These are phyloP conservation scores for Boletus fagicola DNA, from an alignment of 768 basidiomycete species.

Conservation along the genomic window DNA sequence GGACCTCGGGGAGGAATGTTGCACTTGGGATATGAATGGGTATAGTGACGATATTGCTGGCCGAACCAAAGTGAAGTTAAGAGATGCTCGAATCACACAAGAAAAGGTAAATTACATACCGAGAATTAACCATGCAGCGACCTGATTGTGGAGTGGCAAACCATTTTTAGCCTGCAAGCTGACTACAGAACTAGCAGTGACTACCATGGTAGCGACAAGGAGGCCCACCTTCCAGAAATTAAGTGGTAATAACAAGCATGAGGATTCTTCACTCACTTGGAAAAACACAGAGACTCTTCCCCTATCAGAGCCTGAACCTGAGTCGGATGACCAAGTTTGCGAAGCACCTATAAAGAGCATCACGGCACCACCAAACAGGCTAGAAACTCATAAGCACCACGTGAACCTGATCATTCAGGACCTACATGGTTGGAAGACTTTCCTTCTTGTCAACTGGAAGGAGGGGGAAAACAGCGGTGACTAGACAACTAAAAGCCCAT, in stretches of 20 bases:
- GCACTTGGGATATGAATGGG: conserved; percentile 43
- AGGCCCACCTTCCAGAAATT: conserved; percentile 39
- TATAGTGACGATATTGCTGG: conserved; percentile 51
- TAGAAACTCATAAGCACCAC: conserved; percentile 24
- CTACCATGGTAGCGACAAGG: conserved; percentile 44
- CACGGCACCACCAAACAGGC: conserved; percentile 46
- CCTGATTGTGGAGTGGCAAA: conserved; percentile 58
- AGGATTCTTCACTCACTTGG: conserved; percentile 20
- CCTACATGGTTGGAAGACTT: conserved; percentile 58
- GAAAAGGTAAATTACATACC: conserved; percentile 39
- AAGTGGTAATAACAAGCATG: not conserved
- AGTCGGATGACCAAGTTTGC: conserved; percentile 11
- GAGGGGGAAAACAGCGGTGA: conserved; percentile 66
- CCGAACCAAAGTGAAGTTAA: conserved; percentile 26
- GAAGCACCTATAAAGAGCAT: conserved; percentile 40
- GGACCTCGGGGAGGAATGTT: conserved; percentile 41
- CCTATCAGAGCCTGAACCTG: not conserved
- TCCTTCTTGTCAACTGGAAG: conserved; percentile 73
- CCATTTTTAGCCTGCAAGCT: conserved; percentile 67
- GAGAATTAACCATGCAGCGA: conserved; percentile 62
- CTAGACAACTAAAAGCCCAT: conserved; percentile 53
- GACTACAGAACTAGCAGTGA: conserved; percentile 57
- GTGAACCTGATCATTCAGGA: conserved; percentile 1
- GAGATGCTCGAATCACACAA: not conserved
- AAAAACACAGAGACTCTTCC: conserved; percentile 10